Base-by-base conservation (phyloP, 495 filamentous ascomycete genomes). In the Pyronema domesticum region DNA sequence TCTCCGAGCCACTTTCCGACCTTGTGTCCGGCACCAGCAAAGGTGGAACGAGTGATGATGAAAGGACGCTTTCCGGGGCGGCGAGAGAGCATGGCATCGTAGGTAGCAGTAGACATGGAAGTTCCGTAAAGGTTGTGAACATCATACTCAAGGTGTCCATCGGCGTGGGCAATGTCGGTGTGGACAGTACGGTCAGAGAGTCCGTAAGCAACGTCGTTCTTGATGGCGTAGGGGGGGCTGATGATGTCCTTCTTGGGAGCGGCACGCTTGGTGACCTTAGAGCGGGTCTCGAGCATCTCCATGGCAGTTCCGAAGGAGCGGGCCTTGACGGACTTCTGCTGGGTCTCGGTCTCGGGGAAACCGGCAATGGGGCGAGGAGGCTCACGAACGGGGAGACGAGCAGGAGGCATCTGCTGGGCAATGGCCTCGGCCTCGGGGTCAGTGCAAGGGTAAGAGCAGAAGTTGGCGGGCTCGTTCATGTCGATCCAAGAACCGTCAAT, bases 1-100 rank as follows among this genome's bases (percentile, higher is more conserved):
- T 94, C 87, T 7, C 87, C 87, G 0, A 89, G 78, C 87, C 87
- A 94, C 60, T 94, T 82, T 5, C 85, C 86, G 13, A 89, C 85
- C 30, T 82, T 73, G 42, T 71, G 66, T 7, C 87, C 87, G 13
- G 85, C 82, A 30, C 87, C 86, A 5, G 82, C 80, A 62, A 88
- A 94, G 1, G 85, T 94, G 55, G 77, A 82, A 17, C 87, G 81
- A 14, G 86, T 89, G 65, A 94, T 93, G 56, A 94, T 71, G 51
- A 93, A 60, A 4, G 87, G 85, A 0, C 86, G 76, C 1, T 77
- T 69, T 1, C 63, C 66, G 0, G 86, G 85, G 1, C 83, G 79
- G 37, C 85, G 77, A 35, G 71, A 66, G 8, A 77, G 68, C 85
- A 94, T 84, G 7, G 85, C 81, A 4, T 74, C 63, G 53, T 77